These are phyloP conservation scores for Leccinum griseonigrum DNA, from an alignment of 1,284 basidiomycete genomes.

Conservation along the genomic window DNA sequence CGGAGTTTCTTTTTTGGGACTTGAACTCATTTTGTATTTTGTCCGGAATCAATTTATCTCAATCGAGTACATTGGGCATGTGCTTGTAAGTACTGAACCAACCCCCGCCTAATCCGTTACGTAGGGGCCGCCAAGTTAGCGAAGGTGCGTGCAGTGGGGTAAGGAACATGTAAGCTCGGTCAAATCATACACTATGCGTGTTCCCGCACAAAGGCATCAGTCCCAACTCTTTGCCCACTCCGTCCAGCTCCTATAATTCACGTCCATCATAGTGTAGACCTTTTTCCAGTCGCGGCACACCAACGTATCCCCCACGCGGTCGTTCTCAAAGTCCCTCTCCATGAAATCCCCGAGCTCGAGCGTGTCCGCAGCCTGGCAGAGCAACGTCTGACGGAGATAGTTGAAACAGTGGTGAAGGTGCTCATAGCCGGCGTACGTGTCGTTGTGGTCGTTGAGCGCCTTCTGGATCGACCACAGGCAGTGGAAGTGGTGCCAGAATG, in stretches of 20 bases:
- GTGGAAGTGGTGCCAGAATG: conserved; percentile 12
- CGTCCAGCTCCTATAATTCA: conserved; percentile 13
- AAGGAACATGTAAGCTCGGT: background rate
- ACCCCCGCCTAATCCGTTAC: too few species aligned
- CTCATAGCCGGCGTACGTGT: conserved; percentile 9
- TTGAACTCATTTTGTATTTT: too few species aligned
- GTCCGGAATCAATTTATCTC: too few species aligned
- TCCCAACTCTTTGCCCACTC: conserved; percentile 13
- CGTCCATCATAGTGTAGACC: conserved; percentile 18
- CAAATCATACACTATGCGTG: background rate
- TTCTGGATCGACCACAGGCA: conserved; percentile 16
- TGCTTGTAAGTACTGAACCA: background rate
- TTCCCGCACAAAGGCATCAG: background rate
- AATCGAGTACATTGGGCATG: too few species aligned
- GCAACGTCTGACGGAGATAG: conserved; percentile 31
- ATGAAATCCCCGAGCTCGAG: conserved; percentile 34
- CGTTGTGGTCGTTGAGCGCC: conserved; percentile 11
- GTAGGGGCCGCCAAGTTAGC: background rate
- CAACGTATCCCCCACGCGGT: conserved; percentile 24
- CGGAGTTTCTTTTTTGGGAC: too few species aligned
- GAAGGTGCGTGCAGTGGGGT: background rate
- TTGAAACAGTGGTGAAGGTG: conserved; percentile 33
- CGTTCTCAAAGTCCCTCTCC: conserved; percentile 15
- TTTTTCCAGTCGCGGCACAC: conserved; percentile 32
- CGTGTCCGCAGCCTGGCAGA: conserved; percentile 32